Conservation (phyloP, 169 alveolate genomes). For the Plasmodium yoelii region DNA sequence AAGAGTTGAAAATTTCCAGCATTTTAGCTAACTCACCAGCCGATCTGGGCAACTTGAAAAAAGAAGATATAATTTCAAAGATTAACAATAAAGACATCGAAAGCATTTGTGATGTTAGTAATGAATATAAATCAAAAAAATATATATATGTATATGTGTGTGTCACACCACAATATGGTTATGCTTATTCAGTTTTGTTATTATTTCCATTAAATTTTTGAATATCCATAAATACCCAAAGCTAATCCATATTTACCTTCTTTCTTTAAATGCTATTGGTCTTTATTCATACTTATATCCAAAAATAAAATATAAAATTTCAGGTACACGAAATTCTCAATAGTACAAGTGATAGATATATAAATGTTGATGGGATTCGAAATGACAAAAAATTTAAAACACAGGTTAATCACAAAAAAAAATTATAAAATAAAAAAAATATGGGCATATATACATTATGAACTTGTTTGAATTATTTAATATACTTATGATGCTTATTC, state of each 20-base stretch:
- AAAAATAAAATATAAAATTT: neutral
- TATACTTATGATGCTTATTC: slow-evolving; percentile 6
- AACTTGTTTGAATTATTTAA: neutral
- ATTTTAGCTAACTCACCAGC: slow-evolving; percentile 58
- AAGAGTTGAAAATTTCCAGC: slow-evolving; percentile 38
- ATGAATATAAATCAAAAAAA: neutral
- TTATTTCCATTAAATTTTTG: too few relatives aligned
- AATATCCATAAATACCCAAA: too few relatives aligned
- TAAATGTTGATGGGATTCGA: slow-evolving; percentile 36
- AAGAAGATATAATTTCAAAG: slow-evolving; percentile 27
- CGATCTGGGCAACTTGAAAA: slow-evolving; percentile 22
- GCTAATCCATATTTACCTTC: too few relatives aligned
- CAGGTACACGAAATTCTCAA: slow-evolving; percentile 70
- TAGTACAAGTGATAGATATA: slow-evolving; percentile 25
- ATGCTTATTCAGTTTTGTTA: too few relatives aligned
- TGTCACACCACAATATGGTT: too few relatives aligned
- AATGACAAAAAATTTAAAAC: slow-evolving; percentile 40
- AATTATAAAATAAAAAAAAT: neutral
- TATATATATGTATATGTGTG: too few relatives aligned
- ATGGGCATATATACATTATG: neutral
- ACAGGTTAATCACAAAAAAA: slow-evolving; percentile 19
- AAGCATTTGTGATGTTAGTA: slow-evolving; percentile 46
- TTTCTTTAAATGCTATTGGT: too few relatives aligned
- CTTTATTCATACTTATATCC: too few relatives aligned
- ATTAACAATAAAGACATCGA: slow-evolving; percentile 38